These are phyloP conservation scores for Aspergillus aculeatinus DNA, from an alignment of 2,329 filamentous ascomycete genomes.

Conservation along the genomic window DNA sequence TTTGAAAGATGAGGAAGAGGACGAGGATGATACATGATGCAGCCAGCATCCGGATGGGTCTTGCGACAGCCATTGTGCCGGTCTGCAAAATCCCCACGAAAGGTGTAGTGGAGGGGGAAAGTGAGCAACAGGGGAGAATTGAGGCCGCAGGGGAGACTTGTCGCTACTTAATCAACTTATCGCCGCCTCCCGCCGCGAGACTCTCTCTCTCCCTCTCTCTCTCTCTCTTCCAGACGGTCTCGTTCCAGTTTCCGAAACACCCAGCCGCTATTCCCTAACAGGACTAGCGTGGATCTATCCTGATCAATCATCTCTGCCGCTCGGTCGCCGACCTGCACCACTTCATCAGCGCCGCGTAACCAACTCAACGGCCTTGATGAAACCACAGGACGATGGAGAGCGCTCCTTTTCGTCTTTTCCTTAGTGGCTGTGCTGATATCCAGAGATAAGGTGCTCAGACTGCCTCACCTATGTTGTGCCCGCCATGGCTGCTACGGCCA, in stretches of 20 bases:
- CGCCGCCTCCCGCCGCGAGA: slow-evolving; percentile 1
- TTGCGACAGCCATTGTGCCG: slow-evolving; percentile 73
- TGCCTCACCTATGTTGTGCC: background rate
- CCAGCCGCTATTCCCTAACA: slow-evolving; percentile 23
- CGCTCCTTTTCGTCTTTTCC: background rate
- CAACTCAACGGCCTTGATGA: background rate
- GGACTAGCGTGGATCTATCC: slow-evolving; percentile 25
- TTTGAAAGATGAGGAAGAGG: slow-evolving; percentile 74
- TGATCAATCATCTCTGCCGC: background rate
- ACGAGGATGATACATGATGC: slow-evolving; percentile 70
- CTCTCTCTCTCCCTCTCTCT: background rate
- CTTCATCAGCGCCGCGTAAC: slow-evolving; percentile 19
- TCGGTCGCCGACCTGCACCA: slow-evolving; percentile 6
- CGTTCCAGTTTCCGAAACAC: background rate
- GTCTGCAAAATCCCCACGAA: slow-evolving; percentile 18
- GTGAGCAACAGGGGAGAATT: slow-evolving; percentile 3
- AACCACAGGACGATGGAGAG: background rate
- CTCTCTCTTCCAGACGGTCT: no score
- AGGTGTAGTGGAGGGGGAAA: slow-evolving; percentile 16
- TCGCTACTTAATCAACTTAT: background rate
- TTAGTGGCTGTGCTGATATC: background rate
- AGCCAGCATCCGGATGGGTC: slow-evolving; percentile 77
- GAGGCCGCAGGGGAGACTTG: slow-evolving; percentile 5
- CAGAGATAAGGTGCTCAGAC: background rate
- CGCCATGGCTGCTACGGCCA: slow-evolving; percentile 69